Conservation (phyloP, 1,284 basidiomycete genomes). For the Ceratobasidium sp. region DNA sequence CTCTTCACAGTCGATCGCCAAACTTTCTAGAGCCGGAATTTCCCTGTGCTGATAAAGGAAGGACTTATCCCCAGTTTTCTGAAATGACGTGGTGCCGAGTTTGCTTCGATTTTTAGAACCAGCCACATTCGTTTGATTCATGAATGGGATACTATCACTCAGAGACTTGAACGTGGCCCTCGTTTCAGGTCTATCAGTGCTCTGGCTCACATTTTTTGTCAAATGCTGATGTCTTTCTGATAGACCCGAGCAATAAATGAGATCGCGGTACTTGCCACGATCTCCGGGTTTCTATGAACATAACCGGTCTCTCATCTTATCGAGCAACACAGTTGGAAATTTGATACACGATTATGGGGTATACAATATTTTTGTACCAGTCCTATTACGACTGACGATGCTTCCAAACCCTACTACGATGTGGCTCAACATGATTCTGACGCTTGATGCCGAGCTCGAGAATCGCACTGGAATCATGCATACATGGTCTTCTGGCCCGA, state of each 20-base stretch:
- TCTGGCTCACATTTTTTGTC: no score
- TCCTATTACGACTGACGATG: background rate
- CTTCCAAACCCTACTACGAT: background rate
- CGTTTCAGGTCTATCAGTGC: conserved; percentile 6
- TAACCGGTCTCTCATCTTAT: background rate
- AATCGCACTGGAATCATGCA: background rate
- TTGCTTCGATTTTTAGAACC: background rate
- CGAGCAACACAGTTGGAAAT: background rate
- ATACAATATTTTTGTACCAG: background rate
- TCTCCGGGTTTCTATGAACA: background rate
- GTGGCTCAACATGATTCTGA: background rate
- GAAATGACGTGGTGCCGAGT: background rate
- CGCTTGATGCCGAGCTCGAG: background rate
- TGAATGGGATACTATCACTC: background rate
- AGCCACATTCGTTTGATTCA: background rate
- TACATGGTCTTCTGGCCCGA: conserved; percentile 35
- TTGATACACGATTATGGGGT: conserved; percentile 19
- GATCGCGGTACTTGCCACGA: background rate
- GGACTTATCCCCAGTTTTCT: background rate
- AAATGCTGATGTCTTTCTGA: background rate
- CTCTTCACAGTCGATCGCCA: background rate
- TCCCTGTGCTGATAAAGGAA: background rate
- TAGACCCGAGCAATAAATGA: conserved; percentile 12
- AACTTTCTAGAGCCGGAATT: background rate
- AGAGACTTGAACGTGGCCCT: background rate